Evolutionary conservation across 1,139 yeast genomes (phyloP).

Genomic region (Yamadazyma diddensiae): DNA sequence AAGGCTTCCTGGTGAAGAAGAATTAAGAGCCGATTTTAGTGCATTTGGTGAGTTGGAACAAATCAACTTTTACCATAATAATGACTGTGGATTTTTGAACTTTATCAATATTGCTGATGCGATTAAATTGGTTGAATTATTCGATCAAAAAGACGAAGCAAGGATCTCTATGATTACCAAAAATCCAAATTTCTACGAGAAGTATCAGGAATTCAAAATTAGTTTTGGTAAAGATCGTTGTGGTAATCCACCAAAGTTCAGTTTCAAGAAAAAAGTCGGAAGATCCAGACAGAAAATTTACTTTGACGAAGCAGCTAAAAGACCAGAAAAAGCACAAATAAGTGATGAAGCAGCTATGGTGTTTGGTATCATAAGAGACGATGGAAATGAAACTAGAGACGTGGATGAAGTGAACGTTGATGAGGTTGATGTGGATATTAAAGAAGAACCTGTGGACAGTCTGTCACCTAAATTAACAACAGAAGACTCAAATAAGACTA

Average conservation of each 20-base stretch:
- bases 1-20: slow-evolving; percentile 39
- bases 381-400: slow-evolving; percentile 6
- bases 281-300: slow-evolving; percentile 16
- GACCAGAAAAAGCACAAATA: slow-evolving; percentile 15
- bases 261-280: slow-evolving; percentile 32
- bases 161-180: slow-evolving; percentile 20
- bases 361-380: slow-evolving; percentile 40
- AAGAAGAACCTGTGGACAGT: background rate
- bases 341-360: slow-evolving; percentile 47
- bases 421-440: background rate
- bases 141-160: slow-evolving; percentile 22
- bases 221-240: slow-evolving; percentile 49
- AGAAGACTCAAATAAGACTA: background rate
- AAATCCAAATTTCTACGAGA: slow-evolving; percentile 35
- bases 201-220: slow-evolving; percentile 38
- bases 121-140: slow-evolving; percentile 32
- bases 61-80: slow-evolving; percentile 44
- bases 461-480: slow-evolving; percentile 1
- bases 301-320: slow-evolving; percentile 11
- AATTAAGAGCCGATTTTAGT: slow-evolving; percentile 36
- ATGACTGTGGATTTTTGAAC: slow-evolving; percentile 46
- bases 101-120: slow-evolving; percentile 42
- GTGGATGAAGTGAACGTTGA: background rate
- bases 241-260: slow-evolving; percentile 47
- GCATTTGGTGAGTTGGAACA: slow-evolving; percentile 45